Base-by-base conservation (phyloP, 768 basidiomycete species). In the Candolleomyces efflorescens region DNA sequence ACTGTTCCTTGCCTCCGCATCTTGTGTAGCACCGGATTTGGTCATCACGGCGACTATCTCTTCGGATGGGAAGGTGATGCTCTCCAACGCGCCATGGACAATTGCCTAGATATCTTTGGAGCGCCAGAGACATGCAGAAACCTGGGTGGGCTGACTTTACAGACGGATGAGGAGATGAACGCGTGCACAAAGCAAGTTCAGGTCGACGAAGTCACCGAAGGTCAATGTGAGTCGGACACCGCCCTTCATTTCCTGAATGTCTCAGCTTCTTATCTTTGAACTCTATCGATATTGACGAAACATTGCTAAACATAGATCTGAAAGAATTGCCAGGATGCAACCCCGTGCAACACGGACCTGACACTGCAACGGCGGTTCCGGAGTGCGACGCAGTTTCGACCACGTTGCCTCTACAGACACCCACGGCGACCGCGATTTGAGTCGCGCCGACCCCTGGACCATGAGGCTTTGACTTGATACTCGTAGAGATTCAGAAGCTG, bases 41-140 rank as follows among this genome's bases (percentile, higher is more conserved):
- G 51, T 20, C 51, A 53, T 36, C 51, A 53, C 20, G 51, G 51
- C 3, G 51, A 53, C 37, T 53, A 53, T 15, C 26, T 53, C 7
- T 53, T 53, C 37, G 51, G 51, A 37, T 53, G 51, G 51, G 51
- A 53, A 15, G 51, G 51, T 15, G 51, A 53, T 18, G 51, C 51
- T 32, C 37, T 53, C n/a, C 51, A 53, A 36, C 51, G 51, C 18
- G 51, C 51, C n/a, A 53, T 53, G 51, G 51, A 53, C 15, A 37
- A 36, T 9, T 53, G 51, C 32, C n/a, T 36, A 13, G 51, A 53
- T 39, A 53, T 53, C 22, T 53, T 38, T 36, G 51, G 51, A 4
- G 6, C 22, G 3, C 51, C 51, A 3, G 51, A 27, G 36, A 53
- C 51, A 12, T 53, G 51, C n/a, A 26, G 32, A 20, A 17, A 36